Evolutionary conservation across 257 asterid species (phyloP).

Genomic region (Galeopsis tetrahit): DNA sequence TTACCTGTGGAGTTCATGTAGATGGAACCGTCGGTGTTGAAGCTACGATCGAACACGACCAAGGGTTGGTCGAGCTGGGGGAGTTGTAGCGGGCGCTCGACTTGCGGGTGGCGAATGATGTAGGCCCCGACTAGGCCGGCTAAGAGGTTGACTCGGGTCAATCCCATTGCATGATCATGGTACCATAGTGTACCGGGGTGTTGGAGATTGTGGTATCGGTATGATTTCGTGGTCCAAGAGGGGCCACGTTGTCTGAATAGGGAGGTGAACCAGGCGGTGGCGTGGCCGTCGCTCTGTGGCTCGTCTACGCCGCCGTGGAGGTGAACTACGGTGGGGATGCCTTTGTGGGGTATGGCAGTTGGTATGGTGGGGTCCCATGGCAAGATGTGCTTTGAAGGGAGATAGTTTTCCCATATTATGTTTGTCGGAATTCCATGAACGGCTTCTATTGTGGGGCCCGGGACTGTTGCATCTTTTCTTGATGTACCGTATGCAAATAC

Average conservation of each 20-base stretch:
- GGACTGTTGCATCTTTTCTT: constrained; percentile 57
- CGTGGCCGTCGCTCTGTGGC: constrained; percentile 74
- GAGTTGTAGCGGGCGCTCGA: constrained; percentile 62
- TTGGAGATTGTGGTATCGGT: constrained; percentile 67
- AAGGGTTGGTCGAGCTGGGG: constrained; percentile 66
- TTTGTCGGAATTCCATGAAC: constrained; percentile 57
- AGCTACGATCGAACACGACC: constrained; percentile 72
- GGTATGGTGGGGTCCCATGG: constrained; percentile 93
- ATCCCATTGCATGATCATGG: constrained; percentile 94
- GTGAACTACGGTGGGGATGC: constrained; percentile 88
- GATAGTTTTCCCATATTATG: constrained; percentile 66
- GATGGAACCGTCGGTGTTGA: constrained; percentile 59
- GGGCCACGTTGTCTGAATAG: constrained; percentile 60
- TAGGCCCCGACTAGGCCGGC: constrained; percentile 85
- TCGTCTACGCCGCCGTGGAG: constrained; percentile 83
- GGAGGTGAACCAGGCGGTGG: constrained; percentile 73
- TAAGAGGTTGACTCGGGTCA: constrained; percentile 84
- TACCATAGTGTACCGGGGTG: constrained; percentile 94
- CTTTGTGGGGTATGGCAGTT: constrained; percentile 61
- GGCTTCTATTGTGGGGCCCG: constrained; percentile 94
- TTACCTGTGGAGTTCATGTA: constrained; percentile 81
- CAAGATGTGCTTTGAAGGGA: constrained; percentile 77
- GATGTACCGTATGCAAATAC: constrained; percentile 82
- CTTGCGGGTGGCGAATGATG: constrained; percentile 53
- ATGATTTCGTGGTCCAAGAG: constrained; percentile 54